phyloP scores from a whole-genome alignment of 169 alveolate species.

The Perkinsus olseni region DNA sequence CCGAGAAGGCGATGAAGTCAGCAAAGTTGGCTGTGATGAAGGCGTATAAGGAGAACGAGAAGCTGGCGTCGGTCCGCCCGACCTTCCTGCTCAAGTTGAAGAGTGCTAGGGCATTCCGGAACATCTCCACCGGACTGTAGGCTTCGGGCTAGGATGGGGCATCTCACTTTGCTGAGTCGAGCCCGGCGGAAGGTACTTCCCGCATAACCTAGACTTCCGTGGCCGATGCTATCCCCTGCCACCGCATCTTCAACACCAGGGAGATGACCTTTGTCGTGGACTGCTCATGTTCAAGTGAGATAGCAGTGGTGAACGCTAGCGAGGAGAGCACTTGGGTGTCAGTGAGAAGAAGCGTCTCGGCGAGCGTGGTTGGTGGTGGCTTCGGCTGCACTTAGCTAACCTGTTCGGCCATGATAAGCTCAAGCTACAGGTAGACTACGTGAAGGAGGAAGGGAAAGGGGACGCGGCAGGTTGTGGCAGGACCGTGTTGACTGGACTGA shows the following conservation, averaged over 20 bases:
- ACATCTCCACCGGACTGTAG: conserved; percentile 15
- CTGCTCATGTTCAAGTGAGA: conserved; percentile 60
- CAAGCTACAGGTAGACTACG: conserved; percentile 66
- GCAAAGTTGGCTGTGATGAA: background rate
- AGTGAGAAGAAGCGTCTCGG: conserved; percentile 80
- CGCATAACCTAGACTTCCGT: conserved; percentile 92
- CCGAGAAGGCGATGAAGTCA: background rate
- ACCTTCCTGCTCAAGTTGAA: conserved; percentile 28
- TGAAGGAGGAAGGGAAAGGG: conserved; percentile 49
- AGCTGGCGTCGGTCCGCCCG: conserved; percentile 31
- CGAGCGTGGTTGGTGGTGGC: conserved; percentile 86
- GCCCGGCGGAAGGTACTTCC: conserved; percentile 77
- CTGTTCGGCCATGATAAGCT: conserved; percentile 83
- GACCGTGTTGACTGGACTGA: conserved; percentile 30
- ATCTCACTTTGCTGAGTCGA: conserved; percentile 70
- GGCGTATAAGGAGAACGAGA: conserved; percentile 9
- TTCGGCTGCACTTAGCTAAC: conserved; percentile 84
- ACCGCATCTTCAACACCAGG: conserved; percentile 86
- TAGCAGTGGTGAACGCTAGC: background rate
- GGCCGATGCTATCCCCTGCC: conserved; percentile 95
- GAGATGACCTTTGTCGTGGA: conserved; percentile 89
- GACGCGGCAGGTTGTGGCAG: background rate
- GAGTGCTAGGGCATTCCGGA: background rate
- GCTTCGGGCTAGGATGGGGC: background rate
- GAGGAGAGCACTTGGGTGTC: background rate